These are phyloP conservation scores for Podaxis sp. DNA, from an alignment of 768 basidiomycete genomes.

Conservation along the genomic window DNA sequence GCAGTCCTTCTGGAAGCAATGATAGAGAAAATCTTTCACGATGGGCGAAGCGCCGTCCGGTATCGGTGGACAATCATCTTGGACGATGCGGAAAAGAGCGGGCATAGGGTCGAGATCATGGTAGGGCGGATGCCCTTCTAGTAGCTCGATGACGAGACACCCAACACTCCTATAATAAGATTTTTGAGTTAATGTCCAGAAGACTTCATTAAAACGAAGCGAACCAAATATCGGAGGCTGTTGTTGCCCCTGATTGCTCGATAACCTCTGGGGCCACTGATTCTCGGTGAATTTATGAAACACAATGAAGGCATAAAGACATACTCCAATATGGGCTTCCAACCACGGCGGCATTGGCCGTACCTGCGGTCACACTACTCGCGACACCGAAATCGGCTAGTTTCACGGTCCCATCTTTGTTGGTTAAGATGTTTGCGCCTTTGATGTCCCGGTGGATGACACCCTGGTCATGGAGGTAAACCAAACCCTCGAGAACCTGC, in stretches of 20 bases:
- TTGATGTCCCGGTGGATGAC: constrained; percentile 99
- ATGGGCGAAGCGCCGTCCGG: constrained; percentile 94
- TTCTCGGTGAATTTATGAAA: neutral
- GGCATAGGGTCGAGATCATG: constrained; percentile 97
- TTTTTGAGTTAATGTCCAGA: constrained; percentile 1
- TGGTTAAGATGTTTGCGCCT: constrained; percentile 97
- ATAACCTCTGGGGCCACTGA: constrained; percentile 98
- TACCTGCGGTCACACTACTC: constrained; percentile 60
- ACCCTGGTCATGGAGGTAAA: constrained; percentile 98
- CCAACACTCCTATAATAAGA: constrained; percentile 68
- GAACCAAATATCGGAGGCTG: constrained; percentile 91
- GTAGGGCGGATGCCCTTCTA: constrained; percentile 91
- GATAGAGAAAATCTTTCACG: constrained; percentile 94
- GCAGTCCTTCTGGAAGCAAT: constrained; percentile 97
- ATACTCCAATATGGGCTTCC: constrained; percentile 98
- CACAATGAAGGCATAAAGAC: constrained; percentile 24
- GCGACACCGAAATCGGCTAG: constrained; percentile 99
- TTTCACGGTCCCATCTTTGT: constrained; percentile 97
- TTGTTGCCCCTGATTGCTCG: constrained; percentile 95
- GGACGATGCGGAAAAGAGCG: constrained; percentile 96
- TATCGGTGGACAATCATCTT: constrained; percentile 95
- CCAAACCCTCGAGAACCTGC: constrained; percentile 91
- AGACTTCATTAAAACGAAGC: neutral
- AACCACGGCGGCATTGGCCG: constrained; percentile 87
- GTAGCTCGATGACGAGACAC: constrained; percentile 94